Evolutionary conservation across 257 asterid species (phyloP).

Genomic region (Nicotiana benthamiana): DNA sequence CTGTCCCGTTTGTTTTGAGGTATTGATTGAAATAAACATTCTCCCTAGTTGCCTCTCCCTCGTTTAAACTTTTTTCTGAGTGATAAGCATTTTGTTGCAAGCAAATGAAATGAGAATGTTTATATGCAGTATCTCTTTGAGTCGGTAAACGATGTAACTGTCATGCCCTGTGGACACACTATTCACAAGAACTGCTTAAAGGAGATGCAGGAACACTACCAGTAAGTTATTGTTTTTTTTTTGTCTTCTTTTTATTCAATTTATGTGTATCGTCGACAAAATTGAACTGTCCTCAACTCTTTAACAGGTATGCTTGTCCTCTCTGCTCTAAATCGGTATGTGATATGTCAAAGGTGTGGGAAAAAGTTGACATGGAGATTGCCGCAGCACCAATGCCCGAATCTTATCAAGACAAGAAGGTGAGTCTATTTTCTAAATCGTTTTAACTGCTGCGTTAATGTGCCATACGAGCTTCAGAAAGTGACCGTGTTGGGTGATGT

Average conservation of each 20-base stretch:
- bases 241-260: not conserved
- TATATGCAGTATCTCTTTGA: constrained; percentile 63
- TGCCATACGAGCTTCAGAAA: not conserved
- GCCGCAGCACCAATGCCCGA: constrained; percentile 88
- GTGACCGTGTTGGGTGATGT: not conserved
- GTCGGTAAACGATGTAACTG: constrained; percentile 59
- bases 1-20: constrained; percentile 93
- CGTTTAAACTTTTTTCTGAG: not conserved
- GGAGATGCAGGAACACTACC: constrained; percentile 78
- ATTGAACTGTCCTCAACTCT: not conserved
- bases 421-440: not conserved
- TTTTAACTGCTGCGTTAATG: not conserved
- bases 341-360: constrained; percentile 90
- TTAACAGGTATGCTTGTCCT: constrained; percentile 66
- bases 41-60: not conserved
- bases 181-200: constrained; percentile 71
- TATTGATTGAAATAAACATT: constrained; percentile 1
- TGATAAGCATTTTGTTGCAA: not conserved
- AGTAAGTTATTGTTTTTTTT: constrained; percentile 27
- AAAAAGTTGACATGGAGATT: constrained; percentile 67
- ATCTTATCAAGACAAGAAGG: constrained; percentile 46
- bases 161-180: constrained; percentile 82
- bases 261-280: not conserved
- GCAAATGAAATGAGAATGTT: not conserved
- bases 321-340: constrained; percentile 79